phyloP scores from a whole-genome alignment of 2,329 filamentous ascomycete genomes.

The Diaporthe australafricana region DNA sequence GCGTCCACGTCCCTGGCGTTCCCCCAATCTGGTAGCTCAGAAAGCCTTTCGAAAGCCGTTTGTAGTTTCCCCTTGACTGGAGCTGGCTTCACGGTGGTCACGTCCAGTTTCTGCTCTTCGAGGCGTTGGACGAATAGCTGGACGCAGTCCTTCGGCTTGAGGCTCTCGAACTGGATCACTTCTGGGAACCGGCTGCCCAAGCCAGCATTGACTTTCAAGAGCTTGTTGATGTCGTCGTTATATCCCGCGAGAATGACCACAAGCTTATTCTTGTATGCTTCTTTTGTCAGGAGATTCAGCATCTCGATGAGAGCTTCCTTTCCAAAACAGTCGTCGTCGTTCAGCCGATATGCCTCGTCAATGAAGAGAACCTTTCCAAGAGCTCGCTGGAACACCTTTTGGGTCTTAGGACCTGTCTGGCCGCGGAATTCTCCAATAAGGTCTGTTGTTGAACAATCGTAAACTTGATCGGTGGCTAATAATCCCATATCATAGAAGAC shows the following conservation, averaged over 20 bases:
- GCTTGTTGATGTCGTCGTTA: constrained; percentile 71
- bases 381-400: constrained; percentile 67
- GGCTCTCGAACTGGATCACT: constrained; percentile 63
- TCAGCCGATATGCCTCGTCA: constrained; percentile 77
- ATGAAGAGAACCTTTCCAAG: constrained; percentile 77
- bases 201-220: constrained; percentile 72
- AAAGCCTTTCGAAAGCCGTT: constrained; percentile 40
- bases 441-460: constrained; percentile 76
- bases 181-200: constrained; percentile 76
- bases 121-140: constrained; percentile 52
- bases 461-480: constrained; percentile 67
- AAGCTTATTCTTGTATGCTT: constrained; percentile 67
- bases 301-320: constrained; percentile 67
- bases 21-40: constrained; percentile 20
- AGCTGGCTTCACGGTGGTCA: not conserved
- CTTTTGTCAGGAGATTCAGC: constrained; percentile 64
- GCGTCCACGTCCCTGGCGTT: constrained; percentile 20
- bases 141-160: constrained; percentile 57
- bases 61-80: constrained; percentile 44
- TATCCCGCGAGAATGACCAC: constrained; percentile 79
- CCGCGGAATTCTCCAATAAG: constrained; percentile 76
- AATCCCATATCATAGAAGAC: constrained; percentile 77
- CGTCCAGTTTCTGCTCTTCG: constrained; percentile 42
- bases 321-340: constrained; percentile 63
- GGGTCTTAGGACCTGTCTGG: constrained; percentile 76